phyloP scores from a whole-genome alignment of 805 yeast species.

The Metschnikowia santaceciliae region DNA sequence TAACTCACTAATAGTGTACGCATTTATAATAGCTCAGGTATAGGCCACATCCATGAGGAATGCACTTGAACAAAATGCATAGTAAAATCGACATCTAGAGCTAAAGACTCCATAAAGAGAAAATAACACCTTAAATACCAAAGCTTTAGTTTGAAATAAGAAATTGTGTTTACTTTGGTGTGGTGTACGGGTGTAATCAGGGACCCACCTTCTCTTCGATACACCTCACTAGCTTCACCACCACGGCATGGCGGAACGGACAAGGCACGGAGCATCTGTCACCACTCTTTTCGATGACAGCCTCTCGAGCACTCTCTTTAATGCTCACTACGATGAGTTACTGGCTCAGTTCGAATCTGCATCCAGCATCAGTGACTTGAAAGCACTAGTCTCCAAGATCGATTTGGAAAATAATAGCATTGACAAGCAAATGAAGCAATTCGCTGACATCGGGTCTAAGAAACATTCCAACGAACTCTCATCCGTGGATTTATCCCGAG shows the following conservation, averaged over 20 bases:
- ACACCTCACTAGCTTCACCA: not conserved
- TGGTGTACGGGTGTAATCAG: conserved; percentile 2
- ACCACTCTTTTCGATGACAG: conserved; percentile 11
- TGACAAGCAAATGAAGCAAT: conserved; percentile 26
- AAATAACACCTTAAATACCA: no score
- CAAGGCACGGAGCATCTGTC: conserved; percentile 5
- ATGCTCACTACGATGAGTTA: conserved; percentile 5
- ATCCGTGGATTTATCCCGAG: conserved; percentile 56
- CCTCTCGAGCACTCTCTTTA: conserved; percentile 8
- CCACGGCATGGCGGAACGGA: conserved; percentile 3
- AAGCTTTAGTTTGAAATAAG: no score
- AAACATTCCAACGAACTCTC: conserved; percentile 36
- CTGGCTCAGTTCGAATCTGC: conserved; percentile 20
- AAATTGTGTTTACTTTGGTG: not conserved
- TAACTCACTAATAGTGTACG: no score
- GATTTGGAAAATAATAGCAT: conserved; percentile 23
- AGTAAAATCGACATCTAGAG: no score
- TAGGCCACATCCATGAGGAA: no score
- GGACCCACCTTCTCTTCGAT: not conserved
- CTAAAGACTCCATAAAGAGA: no score
- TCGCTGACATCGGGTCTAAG: conserved; percentile 22
- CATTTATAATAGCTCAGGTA: no score
- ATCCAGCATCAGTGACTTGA: conserved; percentile 27
- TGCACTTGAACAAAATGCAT: no score
- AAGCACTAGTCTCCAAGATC: conserved; percentile 23